These are phyloP conservation scores for Sicyos baderoa DNA, from an alignment of 306 rosid genomes.

Conservation along the genomic window DNA sequence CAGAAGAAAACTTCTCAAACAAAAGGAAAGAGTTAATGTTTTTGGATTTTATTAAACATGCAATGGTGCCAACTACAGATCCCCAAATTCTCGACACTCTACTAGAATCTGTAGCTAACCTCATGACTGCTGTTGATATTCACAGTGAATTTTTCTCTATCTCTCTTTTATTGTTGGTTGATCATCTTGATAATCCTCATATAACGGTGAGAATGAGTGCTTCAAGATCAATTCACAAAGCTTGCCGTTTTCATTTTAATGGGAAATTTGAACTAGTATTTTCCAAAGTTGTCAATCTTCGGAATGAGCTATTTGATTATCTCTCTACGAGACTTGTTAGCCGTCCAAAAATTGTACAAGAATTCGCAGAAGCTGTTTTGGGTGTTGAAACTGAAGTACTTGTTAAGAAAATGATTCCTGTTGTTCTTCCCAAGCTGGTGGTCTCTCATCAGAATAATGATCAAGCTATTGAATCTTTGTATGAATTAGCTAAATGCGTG, in stretches of 20 bases:
- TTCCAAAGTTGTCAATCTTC: constrained; percentile 57
- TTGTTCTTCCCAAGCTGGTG: constrained; percentile 86
- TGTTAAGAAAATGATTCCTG: constrained; percentile 72
- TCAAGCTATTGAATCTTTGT: constrained; percentile 60
- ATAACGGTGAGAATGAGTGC: constrained; percentile 65
- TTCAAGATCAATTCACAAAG: constrained; percentile 67
- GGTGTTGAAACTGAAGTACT: constrained; percentile 68
- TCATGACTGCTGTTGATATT: constrained; percentile 64
- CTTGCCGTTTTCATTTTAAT: constrained; percentile 60
- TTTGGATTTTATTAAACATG: constrained; percentile 47
- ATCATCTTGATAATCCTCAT: constrained; percentile 74
- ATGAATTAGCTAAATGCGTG: constrained; percentile 65
- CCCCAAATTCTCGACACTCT: constrained; percentile 57
- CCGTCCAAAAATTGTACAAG: constrained; percentile 64
- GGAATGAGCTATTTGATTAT: constrained; percentile 65
- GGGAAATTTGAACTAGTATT: constrained; percentile 59
- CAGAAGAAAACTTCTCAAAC: constrained; percentile 31
- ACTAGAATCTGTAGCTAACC: constrained; percentile 68
- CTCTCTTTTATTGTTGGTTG: constrained; percentile 72
- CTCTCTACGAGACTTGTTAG: constrained; percentile 55
- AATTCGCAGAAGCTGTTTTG: constrained; percentile 82
- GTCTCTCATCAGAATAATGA: constrained; percentile 60
- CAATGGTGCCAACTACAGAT: constrained; percentile 41
- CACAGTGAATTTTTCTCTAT: constrained; percentile 44
- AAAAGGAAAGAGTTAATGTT: constrained; percentile 53